A percentile compares a stretch with the other conserved stretches of the same genome.
Conservation (phyloP, 768 basidiomycete genomes). For the Mycena rosella region DNA sequence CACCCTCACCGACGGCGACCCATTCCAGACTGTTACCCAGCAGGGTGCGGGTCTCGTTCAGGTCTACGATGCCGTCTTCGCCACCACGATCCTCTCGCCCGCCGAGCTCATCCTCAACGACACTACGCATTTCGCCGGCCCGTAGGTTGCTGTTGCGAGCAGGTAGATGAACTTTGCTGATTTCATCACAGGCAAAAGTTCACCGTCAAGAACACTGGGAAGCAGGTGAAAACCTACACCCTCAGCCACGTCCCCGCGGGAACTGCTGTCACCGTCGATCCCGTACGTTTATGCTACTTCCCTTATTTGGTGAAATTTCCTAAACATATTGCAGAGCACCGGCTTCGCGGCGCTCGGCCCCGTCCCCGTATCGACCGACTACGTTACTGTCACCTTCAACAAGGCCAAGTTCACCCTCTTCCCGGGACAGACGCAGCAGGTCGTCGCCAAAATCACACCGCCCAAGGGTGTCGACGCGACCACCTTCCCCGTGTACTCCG, state of each 20-base stretch:
- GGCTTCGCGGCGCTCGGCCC: slow-evolving; percentile 62
- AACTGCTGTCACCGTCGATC: slow-evolving; percentile 51
- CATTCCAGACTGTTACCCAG: slow-evolving; percentile 64
- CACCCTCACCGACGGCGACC: slow-evolving; percentile 61
- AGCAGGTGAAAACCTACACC: slow-evolving; percentile 55
- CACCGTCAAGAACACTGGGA: slow-evolving; percentile 65
- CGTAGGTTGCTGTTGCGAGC: slow-evolving; percentile 48
- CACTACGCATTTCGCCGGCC: slow-evolving; percentile 64
- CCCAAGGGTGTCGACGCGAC: slow-evolving; percentile 56
- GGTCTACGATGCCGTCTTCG: slow-evolving; percentile 68
- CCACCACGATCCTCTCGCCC: slow-evolving; percentile 65
- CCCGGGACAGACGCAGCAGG: slow-evolving; percentile 55
- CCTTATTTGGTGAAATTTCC: neutral
- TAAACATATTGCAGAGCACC: slow-evolving; percentile 46
- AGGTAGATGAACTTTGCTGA: neutral
- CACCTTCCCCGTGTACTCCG: slow-evolving; percentile 62
- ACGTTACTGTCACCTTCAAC: slow-evolving; percentile 62
- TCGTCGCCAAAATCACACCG: slow-evolving; percentile 60
- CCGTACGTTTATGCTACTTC: neutral
- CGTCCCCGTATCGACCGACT: slow-evolving; percentile 59
- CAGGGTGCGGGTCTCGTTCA: slow-evolving; percentile 71
- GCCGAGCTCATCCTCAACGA: slow-evolving; percentile 74
- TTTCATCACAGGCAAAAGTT: slow-evolving; percentile 56
- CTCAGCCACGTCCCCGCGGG: slow-evolving; percentile 70
- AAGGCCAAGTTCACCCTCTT: slow-evolving; percentile 57